Evolutionary conservation across 306 rosid species (phyloP).

Genomic region (Bauhinia variegata): DNA sequence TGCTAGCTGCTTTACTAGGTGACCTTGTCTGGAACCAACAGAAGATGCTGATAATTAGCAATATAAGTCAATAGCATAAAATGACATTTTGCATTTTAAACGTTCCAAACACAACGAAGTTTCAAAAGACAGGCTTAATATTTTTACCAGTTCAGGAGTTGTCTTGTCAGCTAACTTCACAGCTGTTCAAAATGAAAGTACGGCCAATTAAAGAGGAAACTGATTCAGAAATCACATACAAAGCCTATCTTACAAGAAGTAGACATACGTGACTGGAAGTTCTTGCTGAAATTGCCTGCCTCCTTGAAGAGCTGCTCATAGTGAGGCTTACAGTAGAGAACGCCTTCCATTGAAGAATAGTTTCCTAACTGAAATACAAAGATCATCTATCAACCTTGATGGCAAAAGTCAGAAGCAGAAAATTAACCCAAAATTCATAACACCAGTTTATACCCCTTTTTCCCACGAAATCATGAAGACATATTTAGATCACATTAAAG

Average conservation of each 20-base stretch:
- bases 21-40: constrained; percentile 75
- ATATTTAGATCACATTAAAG: background rate
- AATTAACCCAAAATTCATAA: constrained; percentile 12
- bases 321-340: constrained; percentile 89
- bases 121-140: constrained; percentile 18
- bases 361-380: constrained; percentile 74
- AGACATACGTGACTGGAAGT: constrained; percentile 80
- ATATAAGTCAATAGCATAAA: constrained; percentile 11
- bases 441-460: background rate
- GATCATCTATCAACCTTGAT: constrained; percentile 2
- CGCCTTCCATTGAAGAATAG: constrained; percentile 97
- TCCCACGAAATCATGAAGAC: constrained; percentile 1
- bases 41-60: constrained; percentile 34
- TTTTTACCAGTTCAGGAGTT: constrained; percentile 81
- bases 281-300: constrained; percentile 79
- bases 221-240: constrained; percentile 27
- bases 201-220: constrained; percentile 40
- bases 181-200: constrained; percentile 68
- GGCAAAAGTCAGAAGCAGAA: constrained; percentile 26
- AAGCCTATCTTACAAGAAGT: constrained; percentile 24
- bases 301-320: constrained; percentile 97
- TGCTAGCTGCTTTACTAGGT: constrained; percentile 91
- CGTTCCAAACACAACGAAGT: constrained; percentile 10
- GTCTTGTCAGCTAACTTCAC: constrained; percentile 79
- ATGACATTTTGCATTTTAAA: constrained; percentile 6